Evolutionary conservation across 139 green algal genomes (phyloP), one percentile per base, ranked within the genome.

Genomic region (Microglena sp.): DNA sequence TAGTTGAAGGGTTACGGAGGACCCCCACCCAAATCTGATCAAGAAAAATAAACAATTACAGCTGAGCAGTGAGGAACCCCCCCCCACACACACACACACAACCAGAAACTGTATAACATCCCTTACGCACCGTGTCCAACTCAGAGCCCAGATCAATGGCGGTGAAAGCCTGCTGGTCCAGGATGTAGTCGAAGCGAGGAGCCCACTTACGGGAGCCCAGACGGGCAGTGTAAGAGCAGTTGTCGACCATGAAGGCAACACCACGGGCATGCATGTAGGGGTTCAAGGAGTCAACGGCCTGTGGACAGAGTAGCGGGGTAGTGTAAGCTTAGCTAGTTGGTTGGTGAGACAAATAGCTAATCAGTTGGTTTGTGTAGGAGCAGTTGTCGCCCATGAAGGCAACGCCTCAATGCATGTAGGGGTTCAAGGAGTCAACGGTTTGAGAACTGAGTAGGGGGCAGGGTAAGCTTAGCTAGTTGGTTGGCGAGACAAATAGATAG

Each of bases 331-430:
- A n/a, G n/a, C n/a, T n/a, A n/a, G n/a, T n/a, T n/a, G n/a, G n/a
- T n/a, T n/a, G n/a, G n/a, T n/a, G n/a, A n/a, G n/a, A n/a, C n/a
- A n/a, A n/a, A n/a, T n/a, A n/a, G n/a, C n/a, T n/a, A n/a, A n/a
- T n/a, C n/a, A n/a, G n/a, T n/a, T n/a, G n/a, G n/a, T n/a, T n/a
- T n/a, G n/a, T n/a, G 84, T 96, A 96, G 27, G 89, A 97, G 93
- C 94, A 99, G 87, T 99, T 99, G 83, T 99, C 94, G 7, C 98
- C 92, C 94, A 99, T 99, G 87, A 98, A 99, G 21, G 93, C 92
- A 4, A 99, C 93, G 45, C 94, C 94, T 34, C 89, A 77, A 72
- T 98, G 93, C 94, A 99, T 99, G 90, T 97, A 99, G 32, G 94
- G 94, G 82, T 99, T 99, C 34, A 99, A 78, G 18, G 84, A 95